These are phyloP conservation scores for Adansonia gregorii DNA, from an alignment of 441 rosid genomes.

Conservation along the genomic window DNA sequence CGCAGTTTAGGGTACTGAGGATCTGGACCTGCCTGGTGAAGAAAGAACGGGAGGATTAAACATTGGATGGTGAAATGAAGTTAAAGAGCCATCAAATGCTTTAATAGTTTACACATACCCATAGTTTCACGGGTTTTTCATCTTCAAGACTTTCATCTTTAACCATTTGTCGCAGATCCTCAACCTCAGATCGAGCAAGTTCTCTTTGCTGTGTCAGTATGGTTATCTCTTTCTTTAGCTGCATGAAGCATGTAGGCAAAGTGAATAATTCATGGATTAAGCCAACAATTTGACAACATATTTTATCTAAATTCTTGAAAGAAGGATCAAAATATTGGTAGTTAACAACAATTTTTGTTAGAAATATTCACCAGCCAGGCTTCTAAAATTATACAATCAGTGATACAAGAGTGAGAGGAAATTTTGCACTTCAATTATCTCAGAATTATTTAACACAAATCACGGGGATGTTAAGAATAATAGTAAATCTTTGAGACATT, in stretches of 20 bases:
- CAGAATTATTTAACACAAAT: background rate
- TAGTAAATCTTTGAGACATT: background rate
- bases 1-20: constrained; percentile 75
- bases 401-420: constrained; percentile 1
- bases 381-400: background rate
- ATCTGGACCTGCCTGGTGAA: constrained; percentile 56
- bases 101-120: constrained; percentile 32
- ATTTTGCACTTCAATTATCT: background rate
- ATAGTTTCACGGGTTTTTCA: constrained; percentile 43
- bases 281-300: constrained; percentile 9
- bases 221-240: constrained; percentile 70
- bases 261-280: constrained; percentile 22
- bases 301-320: constrained; percentile 7
- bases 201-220: constrained; percentile 62
- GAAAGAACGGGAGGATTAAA: constrained; percentile 18
- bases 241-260: constrained; percentile 35
- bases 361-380: background rate
- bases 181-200: constrained; percentile 62
- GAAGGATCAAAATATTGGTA: constrained; percentile 15
- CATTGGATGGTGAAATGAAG: constrained; percentile 14
- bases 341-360: background rate
- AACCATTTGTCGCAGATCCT: constrained; percentile 53
- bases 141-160: constrained; percentile 49
- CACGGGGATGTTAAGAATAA: background rate
- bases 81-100: constrained; percentile 16